These are phyloP conservation scores for Russula compacta DNA, from an alignment of 768 basidiomycete species.

Conservation along the genomic window DNA sequence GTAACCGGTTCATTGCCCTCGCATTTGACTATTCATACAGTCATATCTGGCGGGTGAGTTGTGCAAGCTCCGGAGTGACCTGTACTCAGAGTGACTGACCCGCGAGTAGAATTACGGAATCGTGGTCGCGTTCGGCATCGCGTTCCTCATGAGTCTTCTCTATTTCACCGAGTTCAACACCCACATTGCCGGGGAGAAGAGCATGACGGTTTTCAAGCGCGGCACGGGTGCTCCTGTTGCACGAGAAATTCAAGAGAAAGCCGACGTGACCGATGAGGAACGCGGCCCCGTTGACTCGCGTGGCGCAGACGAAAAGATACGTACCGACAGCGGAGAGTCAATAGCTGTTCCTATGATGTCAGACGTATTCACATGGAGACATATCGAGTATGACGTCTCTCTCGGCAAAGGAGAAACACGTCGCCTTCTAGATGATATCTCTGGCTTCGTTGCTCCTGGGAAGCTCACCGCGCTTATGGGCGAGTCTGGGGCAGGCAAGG, in stretches of 20 bases:
- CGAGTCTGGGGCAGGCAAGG: constrained; percentile 44
- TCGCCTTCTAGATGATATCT: constrained; percentile 58
- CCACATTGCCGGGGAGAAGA: constrained; percentile 27
- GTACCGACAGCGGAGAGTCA: constrained; percentile 3
- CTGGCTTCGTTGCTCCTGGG: constrained; percentile 75
- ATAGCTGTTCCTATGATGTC: constrained; percentile 25
- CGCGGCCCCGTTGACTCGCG: neutral
- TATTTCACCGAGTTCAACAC: constrained; percentile 50
- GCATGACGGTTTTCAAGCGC: constrained; percentile 59
- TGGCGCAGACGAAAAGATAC: neutral
- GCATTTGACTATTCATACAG: constrained; percentile 34
- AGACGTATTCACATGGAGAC: constrained; percentile 75
- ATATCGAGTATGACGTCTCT: constrained; percentile 57
- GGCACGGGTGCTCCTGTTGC: constrained; percentile 30
- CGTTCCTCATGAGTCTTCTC: constrained; percentile 48
- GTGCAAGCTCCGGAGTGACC: neutral
- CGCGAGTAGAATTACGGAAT: constrained; percentile 57
- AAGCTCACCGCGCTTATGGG: constrained; percentile 75
- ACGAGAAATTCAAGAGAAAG: constrained; percentile 14
- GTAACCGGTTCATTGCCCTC: constrained; percentile 45
- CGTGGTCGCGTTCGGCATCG: constrained; percentile 50
- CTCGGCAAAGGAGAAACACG: constrained; percentile 36
- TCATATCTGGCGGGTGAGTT: constrained; percentile 42
- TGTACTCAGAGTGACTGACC: neutral
- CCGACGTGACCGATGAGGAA: constrained; percentile 26